Percentiles rank a stretch among this genome's conserved stretches.
Conservation (phyloP, 805 yeast species). For the Yamadazyma tumulicola region DNA sequence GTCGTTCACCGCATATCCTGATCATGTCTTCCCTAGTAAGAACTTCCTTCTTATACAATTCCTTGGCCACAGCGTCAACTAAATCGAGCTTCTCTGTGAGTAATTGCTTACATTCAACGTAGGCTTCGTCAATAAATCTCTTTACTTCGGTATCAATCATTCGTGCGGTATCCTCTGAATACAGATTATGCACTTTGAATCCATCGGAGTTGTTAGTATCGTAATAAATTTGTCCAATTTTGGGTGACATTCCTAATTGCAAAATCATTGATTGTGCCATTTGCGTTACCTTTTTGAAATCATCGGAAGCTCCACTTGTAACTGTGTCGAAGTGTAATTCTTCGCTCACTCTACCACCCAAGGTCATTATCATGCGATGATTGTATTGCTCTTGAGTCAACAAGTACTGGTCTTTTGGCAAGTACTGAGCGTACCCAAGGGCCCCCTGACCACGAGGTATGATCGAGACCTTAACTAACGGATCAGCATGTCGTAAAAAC, state of each 20-base stretch:
- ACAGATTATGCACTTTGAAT: constrained; percentile 36
- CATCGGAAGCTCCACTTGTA: constrained; percentile 90
- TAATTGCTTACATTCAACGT: constrained; percentile 64
- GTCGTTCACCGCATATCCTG: constrained; percentile 82
- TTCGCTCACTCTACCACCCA: constrained; percentile 91
- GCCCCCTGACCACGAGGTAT: constrained; percentile 96
- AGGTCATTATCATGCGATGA: constrained; percentile 89
- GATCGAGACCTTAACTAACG: constrained; percentile 86
- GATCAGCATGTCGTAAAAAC: constrained; percentile 85
- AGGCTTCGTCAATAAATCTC: constrained; percentile 72
- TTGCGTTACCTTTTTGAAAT: constrained; percentile 84
- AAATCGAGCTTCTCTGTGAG: constrained; percentile 68
- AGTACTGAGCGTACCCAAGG: constrained; percentile 91
- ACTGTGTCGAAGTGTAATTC: constrained; percentile 84
- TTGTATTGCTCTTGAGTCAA: constrained; percentile 69
- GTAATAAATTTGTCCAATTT: constrained; percentile 64
- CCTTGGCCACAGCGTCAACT: constrained; percentile 84
- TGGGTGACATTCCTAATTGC: constrained; percentile 81
- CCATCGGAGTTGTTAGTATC: constrained; percentile 46
- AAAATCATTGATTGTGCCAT: constrained; percentile 91
- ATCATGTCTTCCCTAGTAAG: constrained; percentile 94
- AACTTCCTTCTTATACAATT: constrained; percentile 80
- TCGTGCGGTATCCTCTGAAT: constrained; percentile 72
- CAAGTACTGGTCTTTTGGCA: constrained; percentile 85
- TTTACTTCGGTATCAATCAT: constrained; percentile 81